Conservation (phyloP, 2,329 filamentous ascomycete genomes). For the Bipolaris victoriae region DNA sequence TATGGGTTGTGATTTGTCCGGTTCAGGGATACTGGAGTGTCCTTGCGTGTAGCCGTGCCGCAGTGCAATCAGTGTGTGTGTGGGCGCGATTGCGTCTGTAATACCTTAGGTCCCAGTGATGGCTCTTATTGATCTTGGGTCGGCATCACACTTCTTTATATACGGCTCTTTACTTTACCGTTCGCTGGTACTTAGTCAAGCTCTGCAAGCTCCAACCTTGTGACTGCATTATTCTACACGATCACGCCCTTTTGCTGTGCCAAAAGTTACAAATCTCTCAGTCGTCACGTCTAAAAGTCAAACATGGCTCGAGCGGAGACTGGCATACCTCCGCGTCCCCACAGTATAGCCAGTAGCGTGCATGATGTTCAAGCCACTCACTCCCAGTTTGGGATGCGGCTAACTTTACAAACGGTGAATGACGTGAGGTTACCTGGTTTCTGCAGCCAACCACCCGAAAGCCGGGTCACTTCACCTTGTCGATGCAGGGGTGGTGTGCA, state of each 20-base stretch:
- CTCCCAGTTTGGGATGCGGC: neutral
- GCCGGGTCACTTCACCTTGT: too few relatives aligned
- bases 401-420: neutral
- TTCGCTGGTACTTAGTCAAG: neutral
- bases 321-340: neutral
- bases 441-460: neutral
- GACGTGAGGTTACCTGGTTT: neutral
- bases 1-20: neutral
- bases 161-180: neutral
- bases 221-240: constrained; percentile 6
- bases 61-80: too few relatives aligned
- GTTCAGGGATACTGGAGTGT: neutral
- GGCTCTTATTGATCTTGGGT: neutral
- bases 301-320: neutral
- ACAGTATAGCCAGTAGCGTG: neutral
- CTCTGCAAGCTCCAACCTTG: neutral
- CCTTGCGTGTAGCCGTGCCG: neutral
- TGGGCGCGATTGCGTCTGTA: neutral
- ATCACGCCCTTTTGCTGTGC: neutral
- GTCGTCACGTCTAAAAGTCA: neutral
- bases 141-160: constrained; percentile 7
- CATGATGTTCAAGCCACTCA: neutral
- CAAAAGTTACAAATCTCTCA: neutral
- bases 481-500: neutral
- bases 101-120: neutral